Conservation (phyloP, 495 filamentous ascomycete genomes). For the Penicillium pancosmium region DNA sequence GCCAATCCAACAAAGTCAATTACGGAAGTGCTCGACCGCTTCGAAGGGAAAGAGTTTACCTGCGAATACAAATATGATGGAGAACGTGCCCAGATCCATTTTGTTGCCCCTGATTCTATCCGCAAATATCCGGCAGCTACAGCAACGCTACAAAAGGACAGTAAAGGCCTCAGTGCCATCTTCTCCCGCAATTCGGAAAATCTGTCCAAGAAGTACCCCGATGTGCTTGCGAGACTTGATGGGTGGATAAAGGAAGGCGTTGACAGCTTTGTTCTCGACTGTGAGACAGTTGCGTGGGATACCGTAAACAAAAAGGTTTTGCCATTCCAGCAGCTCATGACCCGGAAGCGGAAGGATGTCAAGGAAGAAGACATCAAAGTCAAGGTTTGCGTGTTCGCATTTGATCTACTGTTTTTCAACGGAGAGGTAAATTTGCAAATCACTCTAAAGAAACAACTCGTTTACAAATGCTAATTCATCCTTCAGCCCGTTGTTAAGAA, state of each 20-base stretch:
- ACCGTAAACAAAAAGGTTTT: slow-evolving; percentile 87
- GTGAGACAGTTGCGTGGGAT: slow-evolving; percentile 99
- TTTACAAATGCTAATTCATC: slow-evolving; percentile 8
- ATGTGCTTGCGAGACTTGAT: slow-evolving; percentile 83
- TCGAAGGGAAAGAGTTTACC: slow-evolving; percentile 92
- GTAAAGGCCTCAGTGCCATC: slow-evolving; percentile 75
- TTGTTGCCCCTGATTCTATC: slow-evolving; percentile 79
- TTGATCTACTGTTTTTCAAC: slow-evolving; percentile 92
- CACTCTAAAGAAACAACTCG: not conserved
- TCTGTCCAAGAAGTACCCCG: slow-evolving; percentile 94
- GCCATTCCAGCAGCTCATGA: slow-evolving; percentile 98
- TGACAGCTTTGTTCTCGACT: slow-evolving; percentile 93
- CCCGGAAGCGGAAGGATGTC: slow-evolving; percentile 94
- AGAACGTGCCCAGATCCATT: slow-evolving; percentile 96
- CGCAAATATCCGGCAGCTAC: slow-evolving; percentile 60
- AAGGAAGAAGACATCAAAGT: slow-evolving; percentile 96
- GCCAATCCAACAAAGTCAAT: slow-evolving; percentile 99
- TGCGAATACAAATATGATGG: slow-evolving; percentile 99
- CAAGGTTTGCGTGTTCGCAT: slow-evolving; percentile 97
- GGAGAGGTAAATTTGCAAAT: slow-evolving; percentile 63
- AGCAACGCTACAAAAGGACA: slow-evolving; percentile 52
- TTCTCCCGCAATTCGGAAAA: slow-evolving; percentile 98
- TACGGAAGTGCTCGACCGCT: slow-evolving; percentile 94
- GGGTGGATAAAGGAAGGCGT: slow-evolving; percentile 88
- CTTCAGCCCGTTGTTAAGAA: slow-evolving; percentile 77